Percentiles rank a stretch among this genome's conserved stretches.
These are phyloP conservation scores for Plasmopara viticola DNA, from an alignment of 352 stramenopile species.

Conservation along the genomic window DNA sequence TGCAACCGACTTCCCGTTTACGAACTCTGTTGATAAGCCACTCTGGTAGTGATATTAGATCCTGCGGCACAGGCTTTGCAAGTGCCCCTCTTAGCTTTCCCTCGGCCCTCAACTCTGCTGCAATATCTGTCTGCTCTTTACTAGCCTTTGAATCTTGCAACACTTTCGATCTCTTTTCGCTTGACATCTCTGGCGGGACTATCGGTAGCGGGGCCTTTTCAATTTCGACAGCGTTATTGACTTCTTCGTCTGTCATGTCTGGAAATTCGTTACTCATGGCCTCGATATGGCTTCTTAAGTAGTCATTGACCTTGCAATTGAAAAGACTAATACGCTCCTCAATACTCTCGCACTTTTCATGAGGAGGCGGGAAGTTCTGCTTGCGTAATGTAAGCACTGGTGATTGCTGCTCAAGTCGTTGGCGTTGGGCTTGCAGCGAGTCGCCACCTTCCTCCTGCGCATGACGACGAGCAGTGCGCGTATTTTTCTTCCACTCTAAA, in stretches of 20 bases:
- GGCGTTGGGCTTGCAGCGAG: conserved; percentile 13
- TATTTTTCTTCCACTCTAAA: conserved; percentile 41
- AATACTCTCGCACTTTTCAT: conserved; percentile 30
- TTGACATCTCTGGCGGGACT: conserved; percentile 9
- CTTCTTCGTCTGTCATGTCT: conserved; percentile 27
- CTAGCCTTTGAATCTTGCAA: conserved; percentile 16
- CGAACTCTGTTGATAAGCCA: conserved; percentile 78
- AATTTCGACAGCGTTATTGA: conserved; percentile 34
- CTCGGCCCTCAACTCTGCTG: conserved; percentile 5
- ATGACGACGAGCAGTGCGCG: conserved; percentile 17
- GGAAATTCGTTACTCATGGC: conserved; percentile 25
- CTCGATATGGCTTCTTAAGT: conserved; percentile 20
- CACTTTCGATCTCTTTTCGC: conserved; percentile 5
- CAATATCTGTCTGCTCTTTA: conserved; percentile 4
- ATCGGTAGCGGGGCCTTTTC: conserved; percentile 29
- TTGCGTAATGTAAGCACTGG: conserved; percentile 51
- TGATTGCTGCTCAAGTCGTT: conserved; percentile 21
- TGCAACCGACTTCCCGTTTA: conserved; percentile 40
- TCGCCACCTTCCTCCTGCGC: conserved; percentile 15
- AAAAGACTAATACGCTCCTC: conserved; percentile 47
- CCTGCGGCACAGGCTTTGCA: conserved; percentile 51
- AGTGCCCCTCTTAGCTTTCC: conserved; percentile 40
- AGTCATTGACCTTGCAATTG: conserved; percentile 26
- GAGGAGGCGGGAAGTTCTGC: conserved; percentile 26
- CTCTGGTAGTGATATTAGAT: conserved; percentile 60